These are phyloP conservation scores for Pestalotiopsis sp. DNA, from an alignment of 2,329 filamentous ascomycete genomes.

Conservation along the genomic window DNA sequence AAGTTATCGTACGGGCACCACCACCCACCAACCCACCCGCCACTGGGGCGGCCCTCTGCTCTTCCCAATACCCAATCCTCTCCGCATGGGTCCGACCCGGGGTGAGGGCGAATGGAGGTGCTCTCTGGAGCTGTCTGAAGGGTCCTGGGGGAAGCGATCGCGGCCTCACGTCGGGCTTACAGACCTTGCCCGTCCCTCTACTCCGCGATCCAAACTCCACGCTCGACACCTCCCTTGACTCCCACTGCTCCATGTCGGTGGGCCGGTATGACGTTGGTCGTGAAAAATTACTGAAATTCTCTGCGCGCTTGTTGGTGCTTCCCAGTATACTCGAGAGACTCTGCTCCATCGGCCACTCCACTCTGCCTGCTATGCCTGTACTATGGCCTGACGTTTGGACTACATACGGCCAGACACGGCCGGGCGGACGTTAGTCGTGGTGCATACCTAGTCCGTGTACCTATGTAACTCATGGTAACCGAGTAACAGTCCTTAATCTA, in stretches of 20 bases:
- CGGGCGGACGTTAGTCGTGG: neutral
- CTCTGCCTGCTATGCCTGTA: neutral
- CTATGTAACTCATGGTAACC: neutral
- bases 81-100: conserved; percentile 1
- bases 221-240: neutral
- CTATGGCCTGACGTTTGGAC: conserved; percentile 5
- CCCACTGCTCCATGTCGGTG: conserved; percentile 1
- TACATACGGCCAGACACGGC: neutral
- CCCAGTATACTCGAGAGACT: neutral
- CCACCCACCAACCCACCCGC: neutral
- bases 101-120: neutral
- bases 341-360: conserved; percentile 3
- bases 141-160: neutral
- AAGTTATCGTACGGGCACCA: conserved; percentile 1
- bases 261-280: neutral
- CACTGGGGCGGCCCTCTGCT: neutral
- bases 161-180: conserved; percentile 9
- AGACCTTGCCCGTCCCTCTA: neutral
- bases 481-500: neutral
- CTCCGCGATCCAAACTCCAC: conserved; percentile 11
- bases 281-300: neutral
- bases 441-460: neutral
- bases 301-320: neutral
- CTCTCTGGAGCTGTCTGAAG: neutral
- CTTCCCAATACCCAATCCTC: neutral